Evolutionary conservation across 192 early-diverging fungal genomes (phyloP), one percentile per base, ranked within the genome.

Genomic region (Thoreauomyces humboldtii): DNA sequence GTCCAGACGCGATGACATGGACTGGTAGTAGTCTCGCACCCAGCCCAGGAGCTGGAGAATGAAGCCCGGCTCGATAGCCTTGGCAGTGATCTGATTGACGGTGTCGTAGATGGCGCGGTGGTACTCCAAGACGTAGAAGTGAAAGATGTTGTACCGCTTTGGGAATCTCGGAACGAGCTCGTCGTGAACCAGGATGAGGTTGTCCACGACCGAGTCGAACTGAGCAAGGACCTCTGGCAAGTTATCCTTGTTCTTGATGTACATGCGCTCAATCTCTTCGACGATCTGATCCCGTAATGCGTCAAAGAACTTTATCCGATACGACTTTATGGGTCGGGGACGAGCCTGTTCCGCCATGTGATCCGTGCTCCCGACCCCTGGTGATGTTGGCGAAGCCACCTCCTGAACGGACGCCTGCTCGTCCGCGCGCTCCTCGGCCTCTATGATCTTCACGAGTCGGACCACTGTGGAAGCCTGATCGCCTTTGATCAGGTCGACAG

Each of bases 41-140:
- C 92, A 97, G 19, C 88, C 84, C 56, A 96, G 75, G 34, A 99
- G 73, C 62, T 78, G 70, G 60, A 99, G 73, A 51, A 99, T 98
- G 9, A 82, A 80, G 14, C 88, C 91, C n/a, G 91, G 89, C 51
- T 99, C 95, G 32, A 96, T 81, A 19, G 74, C 76, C 0, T 72
- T 76, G 0, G 78, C 68, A 1, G 87, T 86, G 63, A 97, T 86
- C 57, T 81, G 77, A 71, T 92, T 86, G 17, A 91, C 77, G 60
- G 88, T 79, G 25, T 88, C 86, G 55, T 95, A 94, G 1, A 98
- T 88, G 29, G 90, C 84, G 46, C 88, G 88, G 74, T 99, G 97
- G 71, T 96, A 99, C 79, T 95, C 95, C 29, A 94, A 77, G 1
- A 98, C 91, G 74, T 90, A 96, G 61, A 92, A 88, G 37, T 91